Conservation (phyloP, 2,329 filamentous ascomycete genomes). For the Xylaria sp. region DNA sequence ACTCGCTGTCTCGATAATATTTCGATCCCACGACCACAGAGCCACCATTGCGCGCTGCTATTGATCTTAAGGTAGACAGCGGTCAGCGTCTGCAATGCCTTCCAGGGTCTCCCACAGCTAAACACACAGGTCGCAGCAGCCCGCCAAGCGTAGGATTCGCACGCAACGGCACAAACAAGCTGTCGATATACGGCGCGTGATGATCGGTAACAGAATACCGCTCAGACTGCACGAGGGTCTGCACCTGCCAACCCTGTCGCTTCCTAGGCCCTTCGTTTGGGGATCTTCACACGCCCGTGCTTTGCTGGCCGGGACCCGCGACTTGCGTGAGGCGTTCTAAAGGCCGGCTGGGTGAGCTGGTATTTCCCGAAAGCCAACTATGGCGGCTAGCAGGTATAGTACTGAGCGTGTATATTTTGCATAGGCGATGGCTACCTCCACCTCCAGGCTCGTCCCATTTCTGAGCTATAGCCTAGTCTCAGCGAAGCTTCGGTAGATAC, state of each 20-base stretch:
- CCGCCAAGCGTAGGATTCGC: constrained; percentile 48
- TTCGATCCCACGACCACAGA: not conserved
- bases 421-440: constrained; percentile 34
- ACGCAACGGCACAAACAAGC: constrained; percentile 50
- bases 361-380: constrained; percentile 38
- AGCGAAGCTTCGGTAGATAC: constrained; percentile 48
- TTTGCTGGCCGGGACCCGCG: constrained; percentile 50
- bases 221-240: constrained; percentile 49
- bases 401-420: constrained; percentile 29
- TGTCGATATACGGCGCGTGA: constrained; percentile 50
- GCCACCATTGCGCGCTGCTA: not conserved
- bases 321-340: constrained; percentile 52
- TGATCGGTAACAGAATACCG: constrained; percentile 48
- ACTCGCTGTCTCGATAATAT: too few relatives aligned
- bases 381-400: constrained; percentile 48
- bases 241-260: constrained; percentile 45
- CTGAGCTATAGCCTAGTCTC: constrained; percentile 47
- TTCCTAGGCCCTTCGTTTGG: constrained; percentile 44
- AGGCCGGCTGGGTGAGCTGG: constrained; percentile 47
- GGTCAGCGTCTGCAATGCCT: constrained; percentile 46
- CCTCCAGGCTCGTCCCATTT: constrained; percentile 47
- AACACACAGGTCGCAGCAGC: constrained; percentile 46
- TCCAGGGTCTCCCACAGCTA: constrained; percentile 43
- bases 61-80: constrained; percentile 42
- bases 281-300: constrained; percentile 51